Conservation (phyloP, 305 asterid species). For the Striga hermonthica region DNA sequence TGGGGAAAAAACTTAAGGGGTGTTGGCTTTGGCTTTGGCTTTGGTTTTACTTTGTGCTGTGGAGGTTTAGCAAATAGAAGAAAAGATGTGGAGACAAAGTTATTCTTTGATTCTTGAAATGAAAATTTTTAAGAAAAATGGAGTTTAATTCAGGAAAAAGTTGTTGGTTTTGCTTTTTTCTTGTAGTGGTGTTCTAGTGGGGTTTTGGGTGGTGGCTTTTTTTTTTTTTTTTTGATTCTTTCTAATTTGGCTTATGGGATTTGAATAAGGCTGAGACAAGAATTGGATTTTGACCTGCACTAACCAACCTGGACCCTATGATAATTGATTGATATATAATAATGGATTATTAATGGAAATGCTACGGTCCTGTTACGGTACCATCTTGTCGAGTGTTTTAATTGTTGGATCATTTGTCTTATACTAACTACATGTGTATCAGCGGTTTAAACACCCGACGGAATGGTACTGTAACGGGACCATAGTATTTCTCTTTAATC, state of each 20-base stretch:
- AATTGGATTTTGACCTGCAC: slow-evolving; percentile 54
- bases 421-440: background rate
- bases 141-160: slow-evolving; percentile 37
- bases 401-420: background rate
- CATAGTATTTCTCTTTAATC: too few species aligned
- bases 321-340: background rate
- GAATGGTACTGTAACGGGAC: too few species aligned
- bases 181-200: background rate
- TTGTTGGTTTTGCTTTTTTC: slow-evolving; percentile 24
- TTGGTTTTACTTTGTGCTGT: background rate
- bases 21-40: background rate
- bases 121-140: slow-evolving; percentile 33
- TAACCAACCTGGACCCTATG: slow-evolving; percentile 32
- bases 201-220: slow-evolving; percentile 31
- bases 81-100: slow-evolving; percentile 19
- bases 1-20: slow-evolving; percentile 29
- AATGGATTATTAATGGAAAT: background rate
- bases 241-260: slow-evolving; percentile 29
- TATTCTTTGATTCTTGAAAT: slow-evolving; percentile 1
- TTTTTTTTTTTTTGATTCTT: background rate
- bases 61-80: slow-evolving; percentile 29
- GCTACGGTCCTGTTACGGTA: too few species aligned
- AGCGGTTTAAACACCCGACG: too few species aligned
- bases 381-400: background rate
- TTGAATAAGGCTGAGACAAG: slow-evolving; percentile 39